Evolutionary conservation across 495 filamentous ascomycete species (phyloP).

Genomic region (Trichocladium uniseriatum): DNA sequence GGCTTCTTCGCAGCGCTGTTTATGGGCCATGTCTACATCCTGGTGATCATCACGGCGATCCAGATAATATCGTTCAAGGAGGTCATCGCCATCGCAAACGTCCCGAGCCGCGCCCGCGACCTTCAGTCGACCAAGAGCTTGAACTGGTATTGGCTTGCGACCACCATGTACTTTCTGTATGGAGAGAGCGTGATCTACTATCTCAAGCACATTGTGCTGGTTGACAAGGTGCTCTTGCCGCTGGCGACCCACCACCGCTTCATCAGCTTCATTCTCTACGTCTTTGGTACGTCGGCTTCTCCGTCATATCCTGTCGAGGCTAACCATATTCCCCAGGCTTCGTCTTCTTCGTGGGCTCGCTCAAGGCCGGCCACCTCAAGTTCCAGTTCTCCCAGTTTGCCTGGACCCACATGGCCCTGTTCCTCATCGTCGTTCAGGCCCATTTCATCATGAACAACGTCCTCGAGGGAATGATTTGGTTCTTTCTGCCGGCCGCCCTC

Average conservation of each 20-base stretch:
- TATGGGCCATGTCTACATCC: slow-evolving; percentile 93
- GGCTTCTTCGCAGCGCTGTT: slow-evolving; percentile 87
- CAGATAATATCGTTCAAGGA: slow-evolving; percentile 99
- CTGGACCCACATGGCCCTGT: slow-evolving; percentile 98
- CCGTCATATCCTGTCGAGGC: not conserved
- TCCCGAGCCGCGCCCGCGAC: slow-evolving; percentile 82
- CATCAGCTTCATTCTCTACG: slow-evolving; percentile 95
- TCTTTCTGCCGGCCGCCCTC: slow-evolving; percentile 90
- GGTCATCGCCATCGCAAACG: slow-evolving; percentile 94
- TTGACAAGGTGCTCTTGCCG: slow-evolving; percentile 86
- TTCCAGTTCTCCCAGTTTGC: slow-evolving; percentile 99
- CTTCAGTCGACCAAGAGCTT: slow-evolving; percentile 88
- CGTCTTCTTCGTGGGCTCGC: slow-evolving; percentile 95
- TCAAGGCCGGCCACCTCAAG: slow-evolving; percentile 89
- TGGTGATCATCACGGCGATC: slow-evolving; percentile 80
- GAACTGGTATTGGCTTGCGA: slow-evolving; percentile 99
- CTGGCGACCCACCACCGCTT: slow-evolving; percentile 97
- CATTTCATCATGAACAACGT: slow-evolving; percentile 99
- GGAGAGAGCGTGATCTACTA: slow-evolving; percentile 99
- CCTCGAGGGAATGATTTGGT: slow-evolving; percentile 99
- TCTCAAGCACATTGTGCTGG: slow-evolving; percentile 94
- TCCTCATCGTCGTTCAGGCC: slow-evolving; percentile 93
- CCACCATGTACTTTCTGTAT: slow-evolving; percentile 97
- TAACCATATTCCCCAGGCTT: slow-evolving; percentile 54
- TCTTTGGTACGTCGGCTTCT: slow-evolving; percentile 63